Evolutionary conservation across 768 basidiomycete species (phyloP), one percentile per base, ranked within the genome.

Genomic region (Mycena latifolia): DNA sequence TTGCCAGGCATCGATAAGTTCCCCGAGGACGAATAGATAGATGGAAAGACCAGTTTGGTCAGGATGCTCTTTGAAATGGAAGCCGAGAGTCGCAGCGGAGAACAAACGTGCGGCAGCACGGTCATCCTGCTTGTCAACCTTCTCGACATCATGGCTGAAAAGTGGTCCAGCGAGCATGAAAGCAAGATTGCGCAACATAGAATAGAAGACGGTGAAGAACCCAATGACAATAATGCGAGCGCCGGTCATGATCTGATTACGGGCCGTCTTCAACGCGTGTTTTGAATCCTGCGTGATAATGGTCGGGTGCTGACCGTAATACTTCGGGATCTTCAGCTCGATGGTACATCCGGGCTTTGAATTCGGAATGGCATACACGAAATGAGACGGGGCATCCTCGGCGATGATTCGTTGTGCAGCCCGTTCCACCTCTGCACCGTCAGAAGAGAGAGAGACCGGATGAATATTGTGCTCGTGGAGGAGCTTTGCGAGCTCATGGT

Each of bases 271-370:
- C 20, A 74, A 62, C 0, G 54, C 70, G 55, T 82, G 81, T 35
- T 80, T 80, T 3, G 77, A 74, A 53, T 81, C 80, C 60, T 81
- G 81, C 20, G 78, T 64, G 39, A 75, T 76, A 14, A 71, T 70
- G n/a, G 78, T 54, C 0, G 72, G 68, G 3, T 74, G 70, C 8
- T 71, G 69, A 6, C 63, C 22, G 46, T 69, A 70, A 12, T 28
- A 29, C n/a, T 74, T 53, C 0, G n/a, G 33, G 20, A 65, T 63
- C 22, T 69, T 45, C 7, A 55, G 54, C 14, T n/a, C 0, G 20
- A 62, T 46, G 4, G 24, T 41, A 17, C 35, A 33, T 7, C 52
- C 45, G 3, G 58, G 56, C 33, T 35, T 35, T 14, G 33, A 35
- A 35, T 35, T 35, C 8, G 33, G 33, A 35, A n/a, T n/a, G n/a